Conservation (phyloP, 441 rosid species). For the Gossypium aridum region DNA sequence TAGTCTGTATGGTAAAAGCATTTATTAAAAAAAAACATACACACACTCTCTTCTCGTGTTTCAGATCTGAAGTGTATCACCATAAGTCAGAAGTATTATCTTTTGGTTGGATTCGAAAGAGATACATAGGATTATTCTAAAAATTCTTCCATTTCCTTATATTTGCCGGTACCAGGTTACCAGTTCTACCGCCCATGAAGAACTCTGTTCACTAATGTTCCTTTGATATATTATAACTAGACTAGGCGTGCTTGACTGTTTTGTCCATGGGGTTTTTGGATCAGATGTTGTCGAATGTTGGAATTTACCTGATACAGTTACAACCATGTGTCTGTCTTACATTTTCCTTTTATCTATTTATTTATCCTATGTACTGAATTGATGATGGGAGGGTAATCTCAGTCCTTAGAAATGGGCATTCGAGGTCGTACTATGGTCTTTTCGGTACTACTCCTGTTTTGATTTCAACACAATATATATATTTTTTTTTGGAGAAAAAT, state of each 20-base stretch:
- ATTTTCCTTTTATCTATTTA: too few species aligned
- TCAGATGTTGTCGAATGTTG: neutral
- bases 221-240: too few species aligned
- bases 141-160: neutral
- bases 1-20: neutral
- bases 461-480: neutral
- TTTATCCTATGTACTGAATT: too few species aligned
- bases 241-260: neutral
- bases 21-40: neutral
- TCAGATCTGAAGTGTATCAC: neutral
- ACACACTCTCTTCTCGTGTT: neutral
- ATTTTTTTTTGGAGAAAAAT: neutral
- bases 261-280: neutral
- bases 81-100: neutral
- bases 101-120: neutral
- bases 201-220: neutral
- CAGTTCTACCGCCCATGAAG: neutral
- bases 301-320: neutral
- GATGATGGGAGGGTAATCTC: too few species aligned
- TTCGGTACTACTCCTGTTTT: neutral
- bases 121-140: neutral
- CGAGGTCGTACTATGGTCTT: neutral
- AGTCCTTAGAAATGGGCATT: neutral
- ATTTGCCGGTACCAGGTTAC: neutral
- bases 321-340: neutral